Percentiles rank a stretch among this genome's conserved stretches.
These are phyloP conservation scores for Solanum ossicruentum DNA, from an alignment of 257 asterid species.

Conservation along the genomic window DNA sequence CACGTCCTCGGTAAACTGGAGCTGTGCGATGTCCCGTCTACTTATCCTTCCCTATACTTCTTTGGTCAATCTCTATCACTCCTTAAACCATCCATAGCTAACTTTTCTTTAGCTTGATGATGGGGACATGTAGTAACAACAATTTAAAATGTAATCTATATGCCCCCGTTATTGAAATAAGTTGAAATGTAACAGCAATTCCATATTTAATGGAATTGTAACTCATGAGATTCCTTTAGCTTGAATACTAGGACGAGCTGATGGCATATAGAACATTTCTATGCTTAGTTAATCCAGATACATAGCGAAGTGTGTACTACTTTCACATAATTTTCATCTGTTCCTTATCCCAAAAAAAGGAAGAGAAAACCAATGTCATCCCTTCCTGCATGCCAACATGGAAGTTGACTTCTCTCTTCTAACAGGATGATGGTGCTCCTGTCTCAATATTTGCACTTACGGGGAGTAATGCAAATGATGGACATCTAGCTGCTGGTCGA, in stretches of 20 bases:
- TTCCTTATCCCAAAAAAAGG: neutral
- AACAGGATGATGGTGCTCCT: slow-evolving; percentile 89
- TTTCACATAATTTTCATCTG: neutral
- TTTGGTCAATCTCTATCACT: neutral
- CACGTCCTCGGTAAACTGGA: neutral
- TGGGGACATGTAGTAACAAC: neutral
- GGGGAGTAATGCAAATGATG: slow-evolving; percentile 75
- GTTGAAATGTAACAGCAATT: neutral
- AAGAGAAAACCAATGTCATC: neutral
- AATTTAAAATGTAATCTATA: neutral
- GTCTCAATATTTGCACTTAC: slow-evolving; percentile 89
- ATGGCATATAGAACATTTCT: neutral
- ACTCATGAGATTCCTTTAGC: neutral
- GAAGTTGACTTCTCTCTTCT: neutral
- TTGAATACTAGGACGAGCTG: neutral
- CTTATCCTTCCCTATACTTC: neutral
- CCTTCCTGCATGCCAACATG: neutral
- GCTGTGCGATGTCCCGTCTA: neutral
- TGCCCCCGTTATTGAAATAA: neutral
- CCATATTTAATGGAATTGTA: neutral
- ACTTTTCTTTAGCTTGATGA: neutral
- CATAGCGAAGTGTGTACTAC: neutral
- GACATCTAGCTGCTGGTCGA: slow-evolving; percentile 93
- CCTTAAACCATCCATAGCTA: neutral
- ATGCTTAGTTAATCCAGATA: neutral